Conservation (phyloP, 352 stramenopile genomes). For the Pythium aquatile region DNA sequence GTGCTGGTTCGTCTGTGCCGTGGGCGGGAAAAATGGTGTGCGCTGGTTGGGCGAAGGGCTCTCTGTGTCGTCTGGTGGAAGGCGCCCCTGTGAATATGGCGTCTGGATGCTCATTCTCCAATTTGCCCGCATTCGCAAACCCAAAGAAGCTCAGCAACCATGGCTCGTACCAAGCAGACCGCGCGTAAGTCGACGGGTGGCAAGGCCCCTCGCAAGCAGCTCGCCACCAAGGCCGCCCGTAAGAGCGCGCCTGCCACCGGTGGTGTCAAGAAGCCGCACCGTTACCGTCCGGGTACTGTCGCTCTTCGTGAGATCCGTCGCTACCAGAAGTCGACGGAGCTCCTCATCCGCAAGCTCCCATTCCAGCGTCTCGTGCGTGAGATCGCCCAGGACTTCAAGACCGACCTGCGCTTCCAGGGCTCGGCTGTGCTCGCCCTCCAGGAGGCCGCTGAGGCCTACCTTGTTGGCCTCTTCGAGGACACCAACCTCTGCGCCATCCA, state of each 20-base stretch:
- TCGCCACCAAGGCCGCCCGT: conserved; percentile 91
- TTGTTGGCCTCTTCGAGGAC: conserved; percentile 86
- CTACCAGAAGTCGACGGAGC: conserved; percentile 96
- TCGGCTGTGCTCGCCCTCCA: conserved; percentile 84
- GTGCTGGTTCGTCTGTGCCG: background rate
- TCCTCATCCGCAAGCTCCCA: conserved; percentile 95
- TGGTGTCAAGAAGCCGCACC: conserved; percentile 93
- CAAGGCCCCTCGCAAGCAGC: conserved; percentile 94
- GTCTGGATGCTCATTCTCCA: conserved; percentile 39
- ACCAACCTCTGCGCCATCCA: conserved; percentile 94
- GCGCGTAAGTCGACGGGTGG: conserved; percentile 93
- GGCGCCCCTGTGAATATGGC: background rate
- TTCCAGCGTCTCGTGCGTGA: conserved; percentile 96
- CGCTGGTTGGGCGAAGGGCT: conserved; percentile 13
- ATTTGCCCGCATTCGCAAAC: conserved; percentile 52
- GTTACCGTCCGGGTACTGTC: conserved; percentile 82
- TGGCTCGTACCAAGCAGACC: conserved; percentile 97
- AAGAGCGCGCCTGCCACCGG: conserved; percentile 91
- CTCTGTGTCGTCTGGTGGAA: background rate
- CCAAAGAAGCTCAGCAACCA: conserved; percentile 35
- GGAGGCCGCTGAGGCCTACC: conserved; percentile 87
- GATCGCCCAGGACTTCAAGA: conserved; percentile 88
- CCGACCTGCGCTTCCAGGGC: conserved; percentile 88
- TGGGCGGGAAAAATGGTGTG: background rate
- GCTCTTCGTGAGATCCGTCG: conserved; percentile 96